Base-by-base conservation (phyloP, 371 early-diverging fungal species). In the Actinomortierella ambigua region DNA sequence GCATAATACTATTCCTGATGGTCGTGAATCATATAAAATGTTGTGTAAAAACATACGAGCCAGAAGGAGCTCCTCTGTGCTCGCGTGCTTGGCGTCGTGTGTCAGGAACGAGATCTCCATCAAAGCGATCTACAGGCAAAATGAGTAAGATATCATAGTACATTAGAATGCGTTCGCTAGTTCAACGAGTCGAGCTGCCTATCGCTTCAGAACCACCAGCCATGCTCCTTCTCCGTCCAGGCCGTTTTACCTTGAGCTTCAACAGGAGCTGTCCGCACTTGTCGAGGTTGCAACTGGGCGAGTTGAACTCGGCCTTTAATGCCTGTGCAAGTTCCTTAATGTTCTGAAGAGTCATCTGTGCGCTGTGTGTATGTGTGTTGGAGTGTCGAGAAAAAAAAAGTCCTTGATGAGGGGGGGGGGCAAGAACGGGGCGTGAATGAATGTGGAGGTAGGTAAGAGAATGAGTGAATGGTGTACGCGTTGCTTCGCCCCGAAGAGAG, bases 171-270 rank as follows among this genome's bases (percentile, higher is more conserved):
- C n/a, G n/a, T n/a, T n/a, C n/a, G n/a, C n/a, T n/a, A n/a, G n/a
- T n/a, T n/a, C n/a, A n/a, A n/a, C n/a, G n/a, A n/a, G n/a, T n/a
- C n/a, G n/a, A n/a, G n/a, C n/a, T n/a, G n/a, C 42, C 42, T 41
- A 17, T 41, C 17, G 53, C 18, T 18, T 15, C 18, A 44, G 42
- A 48, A 44, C n/a, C n/a, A n/a, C n/a, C n/a, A n/a, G n/a, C n/a
- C n/a, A n/a, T n/a, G n/a, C n/a, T n/a, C n/a, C n/a, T n/a, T n/a
- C n/a, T n/a, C n/a, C n/a, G n/a, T n/a, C n/a, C n/a, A n/a, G n/a
- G n/a, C n/a, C n/a, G n/a, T n/a, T n/a, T n/a, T 64, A 93, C 94
- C 91, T 95, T 95, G 59, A 93, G 86, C 66, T 90, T 86, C 11
- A 85, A 82, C 42, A 95, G 77, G 48, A 85, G 77, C 50, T 88